phyloP scores from a whole-genome alignment of 202 grass and related monocot genomes.

The Bolboschoenoplectus hybrid region DNA sequence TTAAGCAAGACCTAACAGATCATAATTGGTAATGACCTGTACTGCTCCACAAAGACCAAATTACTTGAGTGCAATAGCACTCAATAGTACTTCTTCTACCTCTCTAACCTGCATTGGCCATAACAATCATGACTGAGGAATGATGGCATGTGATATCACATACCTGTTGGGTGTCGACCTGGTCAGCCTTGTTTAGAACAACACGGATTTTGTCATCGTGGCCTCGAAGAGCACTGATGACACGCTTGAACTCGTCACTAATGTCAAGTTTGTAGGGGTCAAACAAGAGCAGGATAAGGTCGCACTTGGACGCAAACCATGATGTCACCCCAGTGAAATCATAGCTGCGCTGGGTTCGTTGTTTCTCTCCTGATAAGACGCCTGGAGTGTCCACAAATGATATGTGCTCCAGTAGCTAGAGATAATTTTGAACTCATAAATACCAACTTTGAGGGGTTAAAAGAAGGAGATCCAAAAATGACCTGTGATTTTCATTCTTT shows the following conservation, averaged over 20 bases:
- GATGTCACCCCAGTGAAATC: constrained; percentile 79
- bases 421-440: constrained; percentile 19
- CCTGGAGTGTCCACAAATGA: constrained; percentile 52
- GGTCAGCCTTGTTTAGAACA: constrained; percentile 91
- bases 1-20: neutral
- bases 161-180: constrained; percentile 94
- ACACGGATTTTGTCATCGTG: constrained; percentile 92
- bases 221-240: constrained; percentile 75
- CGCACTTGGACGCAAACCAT: constrained; percentile 94
- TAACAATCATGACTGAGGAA: neutral
- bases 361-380: constrained; percentile 49
- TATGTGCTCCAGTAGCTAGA: constrained; percentile 49
- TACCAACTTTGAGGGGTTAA: constrained; percentile 4
- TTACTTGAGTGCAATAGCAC: neutral
- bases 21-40: neutral
- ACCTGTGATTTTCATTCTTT: neutral
- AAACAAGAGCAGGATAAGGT: constrained; percentile 93
- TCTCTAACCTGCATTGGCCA: constrained; percentile 9
- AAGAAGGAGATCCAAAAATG: neutral
- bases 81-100: neutral
- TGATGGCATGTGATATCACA: neutral
- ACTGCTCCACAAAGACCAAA: neutral
- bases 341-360: constrained; percentile 47
- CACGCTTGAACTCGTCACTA: constrained; percentile 94
- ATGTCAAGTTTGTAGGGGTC: constrained; percentile 96